phyloP scores from a whole-genome alignment of 805 yeast genomes.

The Candida saitoana region DNA sequence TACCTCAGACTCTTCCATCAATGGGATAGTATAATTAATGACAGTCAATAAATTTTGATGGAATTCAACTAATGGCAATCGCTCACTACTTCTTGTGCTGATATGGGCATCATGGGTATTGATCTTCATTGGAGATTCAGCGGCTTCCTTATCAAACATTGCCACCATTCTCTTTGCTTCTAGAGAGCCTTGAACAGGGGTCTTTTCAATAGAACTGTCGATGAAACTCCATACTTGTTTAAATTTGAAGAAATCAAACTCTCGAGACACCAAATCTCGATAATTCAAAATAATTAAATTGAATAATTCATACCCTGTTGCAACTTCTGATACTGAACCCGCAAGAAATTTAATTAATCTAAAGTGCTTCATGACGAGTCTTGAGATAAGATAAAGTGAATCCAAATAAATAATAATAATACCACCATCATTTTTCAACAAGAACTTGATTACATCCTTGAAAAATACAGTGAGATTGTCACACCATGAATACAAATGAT shows the following conservation, averaged over 20 bases:
- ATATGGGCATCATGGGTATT: conserved; percentile 13
- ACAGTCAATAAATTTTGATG: conserved; percentile 24
- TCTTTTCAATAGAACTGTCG: conserved; percentile 22
- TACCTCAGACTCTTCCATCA: conserved; percentile 14
- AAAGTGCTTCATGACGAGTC: conserved; percentile 28
- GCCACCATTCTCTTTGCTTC: conserved; percentile 4
- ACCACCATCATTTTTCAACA: conserved; percentile 37
- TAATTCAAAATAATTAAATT: conserved; percentile 29
- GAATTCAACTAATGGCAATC: conserved; percentile 18
- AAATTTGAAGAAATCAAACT: conserved; percentile 31
- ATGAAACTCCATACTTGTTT: conserved; percentile 33
- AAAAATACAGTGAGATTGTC: conserved; percentile 40
- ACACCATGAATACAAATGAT: conserved; percentile 32
- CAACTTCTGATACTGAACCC: conserved; percentile 22
- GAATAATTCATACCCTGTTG: conserved; percentile 34
- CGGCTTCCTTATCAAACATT: conserved; percentile 21
- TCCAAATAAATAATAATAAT: conserved; percentile 41
- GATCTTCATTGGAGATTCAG: conserved; percentile 35
- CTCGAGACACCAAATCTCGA: conserved; percentile 31
- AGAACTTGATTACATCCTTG: conserved; percentile 28
- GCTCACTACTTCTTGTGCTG: conserved; percentile 4
- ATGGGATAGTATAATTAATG: conserved; percentile 8
- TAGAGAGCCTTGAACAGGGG: background rate
- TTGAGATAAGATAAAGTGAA: conserved; percentile 31
- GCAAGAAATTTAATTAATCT: conserved; percentile 32